Conservation (phyloP, 495 filamentous ascomycete species). For the Neurospora sp. region DNA sequence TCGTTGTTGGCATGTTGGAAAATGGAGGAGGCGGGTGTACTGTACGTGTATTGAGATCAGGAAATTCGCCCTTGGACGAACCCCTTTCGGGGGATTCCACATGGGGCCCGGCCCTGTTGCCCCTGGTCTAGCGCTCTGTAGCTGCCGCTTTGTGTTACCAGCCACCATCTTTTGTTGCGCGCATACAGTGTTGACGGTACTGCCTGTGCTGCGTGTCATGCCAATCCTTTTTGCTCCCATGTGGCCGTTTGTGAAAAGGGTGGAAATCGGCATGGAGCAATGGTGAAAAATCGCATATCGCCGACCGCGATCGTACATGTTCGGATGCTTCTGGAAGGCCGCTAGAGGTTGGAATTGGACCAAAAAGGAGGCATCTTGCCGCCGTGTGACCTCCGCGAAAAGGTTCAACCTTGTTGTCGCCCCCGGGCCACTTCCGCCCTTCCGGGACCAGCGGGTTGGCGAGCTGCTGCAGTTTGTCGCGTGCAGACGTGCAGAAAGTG, state of each 20-base stretch:
- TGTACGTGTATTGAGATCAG: constrained; percentile 12
- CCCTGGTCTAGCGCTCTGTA: background rate
- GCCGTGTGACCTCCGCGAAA: constrained; percentile 15
- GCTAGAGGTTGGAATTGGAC: constrained; percentile 9
- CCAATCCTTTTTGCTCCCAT: background rate
- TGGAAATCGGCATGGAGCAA: background rate
- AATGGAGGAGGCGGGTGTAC: background rate
- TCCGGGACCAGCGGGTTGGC: constrained; percentile 12
- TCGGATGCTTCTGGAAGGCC: constrained; percentile 1
- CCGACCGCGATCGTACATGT: background rate
- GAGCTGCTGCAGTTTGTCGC: constrained; percentile 10
- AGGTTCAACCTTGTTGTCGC: background rate
- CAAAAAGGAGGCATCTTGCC: constrained; percentile 8
- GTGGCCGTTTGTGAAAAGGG: background rate
- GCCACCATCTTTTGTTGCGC: background rate
- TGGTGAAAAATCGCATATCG: background rate
- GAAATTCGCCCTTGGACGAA: constrained; percentile 10
- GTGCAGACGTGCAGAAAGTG: constrained; percentile 5
- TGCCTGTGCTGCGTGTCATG: background rate
- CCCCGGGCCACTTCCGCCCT: constrained; percentile 3
- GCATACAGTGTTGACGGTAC: background rate
- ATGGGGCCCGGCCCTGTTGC: constrained; percentile 5
- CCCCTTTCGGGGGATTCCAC: constrained; percentile 5
- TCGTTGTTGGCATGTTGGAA: constrained; percentile 14
- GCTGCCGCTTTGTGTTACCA: background rate